Evolutionary conservation across 2,329 filamentous ascomycete species (phyloP).

Genomic region (Escovopsis weberi): DNA sequence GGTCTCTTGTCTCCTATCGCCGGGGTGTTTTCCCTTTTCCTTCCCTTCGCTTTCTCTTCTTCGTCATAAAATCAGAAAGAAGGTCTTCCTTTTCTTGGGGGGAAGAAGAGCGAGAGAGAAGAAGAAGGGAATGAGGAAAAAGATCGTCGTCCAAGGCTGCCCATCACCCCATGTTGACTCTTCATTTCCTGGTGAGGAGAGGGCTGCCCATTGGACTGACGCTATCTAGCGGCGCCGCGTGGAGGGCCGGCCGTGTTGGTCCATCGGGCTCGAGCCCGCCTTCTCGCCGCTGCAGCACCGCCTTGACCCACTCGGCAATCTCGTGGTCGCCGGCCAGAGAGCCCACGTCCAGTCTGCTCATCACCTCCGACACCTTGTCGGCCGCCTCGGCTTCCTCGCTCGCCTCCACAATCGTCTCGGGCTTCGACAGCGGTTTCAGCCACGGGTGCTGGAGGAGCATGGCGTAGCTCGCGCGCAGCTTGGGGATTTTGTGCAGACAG

Average conservation of each 20-base stretch:
- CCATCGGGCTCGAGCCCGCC: constrained; percentile 36
- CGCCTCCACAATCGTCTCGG: constrained; percentile 58
- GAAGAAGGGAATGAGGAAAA: not conserved
- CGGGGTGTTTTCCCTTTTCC: too few relatives aligned
- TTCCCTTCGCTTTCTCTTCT: too few relatives aligned
- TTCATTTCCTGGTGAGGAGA: not conserved
- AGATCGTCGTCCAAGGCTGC: not conserved
- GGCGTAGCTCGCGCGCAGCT: constrained; percentile 83
- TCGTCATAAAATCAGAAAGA: too few relatives aligned
- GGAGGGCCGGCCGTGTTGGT: constrained; percentile 61
- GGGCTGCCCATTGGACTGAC: constrained; percentile 41
- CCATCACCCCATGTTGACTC: not conserved
- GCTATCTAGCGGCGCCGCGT: constrained; percentile 70
- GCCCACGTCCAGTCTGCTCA: constrained; percentile 28
- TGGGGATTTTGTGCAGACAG: constrained; percentile 86
- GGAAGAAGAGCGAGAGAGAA: not conserved
- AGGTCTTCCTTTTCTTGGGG: not conserved
- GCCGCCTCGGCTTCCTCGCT: constrained; percentile 46
- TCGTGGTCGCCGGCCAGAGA: constrained; percentile 51
- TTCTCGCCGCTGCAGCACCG: constrained; percentile 44
- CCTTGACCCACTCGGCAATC: constrained; percentile 72
- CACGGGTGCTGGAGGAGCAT: constrained; percentile 83
- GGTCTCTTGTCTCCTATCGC: too few relatives aligned
- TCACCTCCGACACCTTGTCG: constrained; percentile 27
- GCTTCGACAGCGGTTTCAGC: constrained; percentile 63